Conservation (phyloP, 2,329 filamentous ascomycete species). For the Botrytis deweyae region DNA sequence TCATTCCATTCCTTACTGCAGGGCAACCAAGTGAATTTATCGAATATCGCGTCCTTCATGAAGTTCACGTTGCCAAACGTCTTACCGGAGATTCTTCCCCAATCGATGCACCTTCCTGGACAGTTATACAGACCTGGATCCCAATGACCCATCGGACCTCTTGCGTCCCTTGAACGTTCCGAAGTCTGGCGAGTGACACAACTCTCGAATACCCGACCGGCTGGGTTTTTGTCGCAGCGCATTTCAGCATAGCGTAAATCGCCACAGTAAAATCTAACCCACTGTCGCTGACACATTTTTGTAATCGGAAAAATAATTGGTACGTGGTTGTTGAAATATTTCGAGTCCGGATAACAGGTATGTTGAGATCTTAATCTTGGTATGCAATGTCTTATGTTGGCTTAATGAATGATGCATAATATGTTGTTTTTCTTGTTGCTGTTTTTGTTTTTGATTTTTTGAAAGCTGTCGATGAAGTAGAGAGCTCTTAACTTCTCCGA, state of each 20-base stretch:
- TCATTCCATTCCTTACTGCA: not conserved
- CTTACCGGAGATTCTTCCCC: not conserved
- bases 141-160: not conserved
- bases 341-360: not conserved
- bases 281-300: slow-evolving; percentile 3
- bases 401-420: not conserved
- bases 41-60: not conserved
- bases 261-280: not conserved
- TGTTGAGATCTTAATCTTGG: not conserved
- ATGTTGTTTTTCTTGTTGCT: not conserved
- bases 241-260: not conserved
- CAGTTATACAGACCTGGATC: not conserved
- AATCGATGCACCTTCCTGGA: slow-evolving; percentile 7
- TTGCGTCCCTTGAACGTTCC: too few relatives aligned
- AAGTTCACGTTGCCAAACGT: rapidly evolving
- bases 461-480: too few relatives aligned
- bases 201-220: not conserved
- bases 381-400: not conserved
- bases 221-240: not conserved
- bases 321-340: not conserved
- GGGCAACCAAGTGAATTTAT: not conserved
- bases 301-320: not conserved
- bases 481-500: not conserved
- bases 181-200: not conserved
- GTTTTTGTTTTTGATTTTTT: not conserved